Evolutionary conservation across 768 basidiomycete species (phyloP), one percentile per base, ranked within the genome.

Genomic region (Fomitopsis pulvina): DNA sequence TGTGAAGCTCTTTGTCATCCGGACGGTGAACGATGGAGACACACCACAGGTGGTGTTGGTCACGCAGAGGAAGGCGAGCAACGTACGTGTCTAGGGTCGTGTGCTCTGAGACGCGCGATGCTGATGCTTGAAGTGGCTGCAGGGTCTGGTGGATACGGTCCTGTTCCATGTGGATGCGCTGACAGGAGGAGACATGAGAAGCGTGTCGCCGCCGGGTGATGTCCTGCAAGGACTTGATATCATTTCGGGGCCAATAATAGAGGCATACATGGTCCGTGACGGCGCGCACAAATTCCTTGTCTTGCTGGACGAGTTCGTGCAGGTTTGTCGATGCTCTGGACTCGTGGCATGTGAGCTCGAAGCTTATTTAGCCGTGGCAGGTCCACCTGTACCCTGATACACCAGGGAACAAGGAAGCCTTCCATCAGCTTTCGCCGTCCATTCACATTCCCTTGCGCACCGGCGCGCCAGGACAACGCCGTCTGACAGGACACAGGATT

Each of bases 111-210:
- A 2, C 37, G 28, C 7, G 21, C 18, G 22, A 18, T 21, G 48
- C 30, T 40, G n/a, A 39, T 26, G 20, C 38, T 34, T 44, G 27
- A 34, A 43, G 39, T 34, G 20, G 24, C 30, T 45, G 28, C 51
- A 88, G 84, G 64, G 72, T 7, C 69, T 82, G 38, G 74, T 80
- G 7, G 84, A 87, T 52, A 89, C 87, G 0, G 85, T 88, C 1
- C 47, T 87, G 10, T 90, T 87, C 70, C 85, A 88, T 45, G 67
- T 92, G 27, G 76, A 91, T 54, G 83, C 87, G 1, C 57, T 88
- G n/a, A 91, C 85, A 0, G 89, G 89, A n/a, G 72, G 74, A n/a
- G 81, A 87, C 47, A 46, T 45, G 5, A 49, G 41, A 16, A 30
- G 64, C 66, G 5, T 59, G 58, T 45, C 49, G 10, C 1, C 3